Conservation (phyloP, 2,329 filamentous ascomycete species). For the Thelonectria olida region DNA sequence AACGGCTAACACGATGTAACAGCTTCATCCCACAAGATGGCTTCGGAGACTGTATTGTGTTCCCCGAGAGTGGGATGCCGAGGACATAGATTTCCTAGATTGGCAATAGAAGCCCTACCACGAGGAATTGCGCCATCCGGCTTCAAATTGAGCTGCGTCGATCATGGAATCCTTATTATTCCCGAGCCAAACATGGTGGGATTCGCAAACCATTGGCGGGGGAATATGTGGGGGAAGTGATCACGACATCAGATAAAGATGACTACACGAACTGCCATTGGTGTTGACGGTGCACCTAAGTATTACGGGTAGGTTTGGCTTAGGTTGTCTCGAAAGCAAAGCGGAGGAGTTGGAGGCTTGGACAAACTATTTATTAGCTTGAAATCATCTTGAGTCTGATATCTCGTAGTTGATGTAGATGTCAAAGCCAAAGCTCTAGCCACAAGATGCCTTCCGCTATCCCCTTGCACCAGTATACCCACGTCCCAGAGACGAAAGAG, state of each 20-base stretch:
- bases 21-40: constrained; percentile 1
- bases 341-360: not conserved
- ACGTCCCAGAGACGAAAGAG: constrained; percentile 49
- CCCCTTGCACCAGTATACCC: constrained; percentile 44
- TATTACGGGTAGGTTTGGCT: not conserved
- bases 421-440: not conserved
- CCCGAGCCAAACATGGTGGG: constrained; percentile 4
- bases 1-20: not conserved
- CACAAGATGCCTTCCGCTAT: constrained; percentile 45
- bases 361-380: constrained; percentile 9
- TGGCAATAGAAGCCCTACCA: not conserved
- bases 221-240: constrained; percentile 19
- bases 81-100: not conserved
- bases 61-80: constrained; percentile 11
- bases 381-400: not conserved
- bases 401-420: not conserved
- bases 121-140: constrained; percentile 4
- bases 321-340: not conserved
- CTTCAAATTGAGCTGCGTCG: constrained; percentile 2
- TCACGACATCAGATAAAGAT: constrained; percentile 19
- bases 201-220: not conserved
- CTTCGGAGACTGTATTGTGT: not conserved
- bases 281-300: not conserved
- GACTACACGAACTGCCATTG: constrained; percentile 3
- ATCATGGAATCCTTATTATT: constrained; percentile 1